phyloP scores from a whole-genome alignment of 2,329 filamentous ascomycete species.

The Zasmidium cellare region DNA sequence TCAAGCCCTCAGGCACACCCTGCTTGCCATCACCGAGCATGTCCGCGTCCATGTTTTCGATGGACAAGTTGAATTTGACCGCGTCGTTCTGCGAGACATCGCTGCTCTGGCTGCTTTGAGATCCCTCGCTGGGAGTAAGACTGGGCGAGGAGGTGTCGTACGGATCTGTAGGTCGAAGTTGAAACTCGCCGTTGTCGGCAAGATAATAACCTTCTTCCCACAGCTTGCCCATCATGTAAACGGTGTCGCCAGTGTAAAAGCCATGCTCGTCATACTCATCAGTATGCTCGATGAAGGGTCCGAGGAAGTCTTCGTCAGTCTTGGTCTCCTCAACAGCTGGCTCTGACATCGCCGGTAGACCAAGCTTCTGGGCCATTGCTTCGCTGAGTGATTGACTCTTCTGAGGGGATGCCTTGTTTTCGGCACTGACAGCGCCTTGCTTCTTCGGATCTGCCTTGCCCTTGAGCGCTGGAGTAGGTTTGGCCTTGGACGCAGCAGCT shows the following conservation, averaged over 20 bases:
- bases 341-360: constrained; percentile 8
- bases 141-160: constrained; percentile 26
- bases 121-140: constrained; percentile 29
- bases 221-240: not conserved
- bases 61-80: constrained; percentile 19
- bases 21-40: constrained; percentile 16
- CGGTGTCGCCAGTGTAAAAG: not conserved
- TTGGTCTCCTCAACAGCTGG: constrained; percentile 1
- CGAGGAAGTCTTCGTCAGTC: constrained; percentile 1
- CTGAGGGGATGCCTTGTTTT: constrained; percentile 20
- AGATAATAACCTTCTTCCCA: constrained; percentile 4
- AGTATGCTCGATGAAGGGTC: not conserved
- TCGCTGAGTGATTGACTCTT: constrained; percentile 33
- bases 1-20: constrained; percentile 18
- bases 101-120: constrained; percentile 40
- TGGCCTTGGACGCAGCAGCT: not conserved
- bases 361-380: constrained; percentile 30
- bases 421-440: constrained; percentile 16
- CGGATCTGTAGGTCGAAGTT: constrained; percentile 20
- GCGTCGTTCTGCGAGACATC: constrained; percentile 40
- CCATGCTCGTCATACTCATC: constrained; percentile 7
- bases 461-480: not conserved
- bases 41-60: constrained; percentile 19
- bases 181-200: constrained; percentile 1
- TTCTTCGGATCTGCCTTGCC: constrained; percentile 15